Base-by-base conservation (phyloP, 139 green algal species). In the Chlorella sp. region DNA sequence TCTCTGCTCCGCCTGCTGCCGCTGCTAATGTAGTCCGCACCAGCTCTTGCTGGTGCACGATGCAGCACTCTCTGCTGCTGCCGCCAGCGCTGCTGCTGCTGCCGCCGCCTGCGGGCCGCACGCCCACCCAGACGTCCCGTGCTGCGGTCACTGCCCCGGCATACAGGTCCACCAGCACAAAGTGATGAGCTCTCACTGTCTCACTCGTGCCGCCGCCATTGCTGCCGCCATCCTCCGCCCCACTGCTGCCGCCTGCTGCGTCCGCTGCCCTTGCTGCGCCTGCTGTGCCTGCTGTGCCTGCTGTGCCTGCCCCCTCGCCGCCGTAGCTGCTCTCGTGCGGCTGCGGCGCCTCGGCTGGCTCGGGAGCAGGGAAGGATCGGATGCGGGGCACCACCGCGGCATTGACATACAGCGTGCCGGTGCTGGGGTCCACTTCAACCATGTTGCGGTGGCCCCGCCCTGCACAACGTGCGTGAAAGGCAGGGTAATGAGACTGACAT, bases 361-460 rank as follows among this genome's bases (percentile, higher is more conserved):
- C 6, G 65, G n/a, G 28, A 32, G 36, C 54, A 2, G 68, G 81
- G 26, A 85, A 44, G 48, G 41, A 28, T 13, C 74, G 58, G 30
- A 92, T 84, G 32, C 93, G 81, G 24, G 93, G 93, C 68, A 96
- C 93, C 38, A 93, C 92, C 20, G 93, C 93, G 34, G 88, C 84
- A 65, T 96, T 96, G 2, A 95, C 85, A 69, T 82, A 90, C 5
- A 95, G 76, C 16, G 90, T 94, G 46, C 91, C 88, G 8, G 69
- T 90, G 17, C 40, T 3, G 22, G 77, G 34, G 46, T 94, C 87
- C 22, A 95, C 84, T 22, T 83, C 64, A 24, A 89, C 90, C 91
- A 94, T 95, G 76, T 91, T 87, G 6, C 93, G 85, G 11, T 58
- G 43, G 41, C 84, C 85, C 43, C 87, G 72, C 17, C 82, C 82